These are phyloP conservation scores for Chaetomium cochliodes DNA, from an alignment of 495 filamentous ascomycete genomes.

Conservation along the genomic window DNA sequence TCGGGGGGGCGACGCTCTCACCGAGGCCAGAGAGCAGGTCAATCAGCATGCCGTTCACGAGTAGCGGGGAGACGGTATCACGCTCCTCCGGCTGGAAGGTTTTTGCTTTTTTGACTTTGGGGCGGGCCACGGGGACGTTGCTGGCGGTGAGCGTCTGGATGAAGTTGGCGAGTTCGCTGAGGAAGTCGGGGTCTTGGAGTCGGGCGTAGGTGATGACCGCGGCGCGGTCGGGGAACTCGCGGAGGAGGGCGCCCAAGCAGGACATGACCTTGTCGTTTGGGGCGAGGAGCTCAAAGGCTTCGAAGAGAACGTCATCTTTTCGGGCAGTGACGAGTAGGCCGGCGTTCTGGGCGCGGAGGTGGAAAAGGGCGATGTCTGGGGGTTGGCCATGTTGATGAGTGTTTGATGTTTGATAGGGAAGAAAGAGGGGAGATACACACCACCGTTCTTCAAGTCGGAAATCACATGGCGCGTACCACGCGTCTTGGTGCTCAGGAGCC, in stretches of 20 bases:
- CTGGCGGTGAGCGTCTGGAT: conserved; percentile 40
- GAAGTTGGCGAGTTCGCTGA: conserved; percentile 41
- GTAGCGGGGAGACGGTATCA: conserved; percentile 41
- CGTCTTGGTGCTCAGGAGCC: not conserved
- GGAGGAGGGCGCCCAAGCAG: conserved; percentile 50
- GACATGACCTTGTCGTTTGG: conserved; percentile 45
- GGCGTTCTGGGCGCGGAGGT: conserved; percentile 62
- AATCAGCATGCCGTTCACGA: conserved; percentile 57
- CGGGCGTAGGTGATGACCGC: conserved; percentile 37
- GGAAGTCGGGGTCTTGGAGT: conserved; percentile 42
- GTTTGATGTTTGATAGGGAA: not conserved
- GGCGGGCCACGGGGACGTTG: conserved; percentile 32
- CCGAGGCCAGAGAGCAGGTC: conserved; percentile 49
- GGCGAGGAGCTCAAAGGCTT: conserved; percentile 59
- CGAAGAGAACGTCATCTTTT: conserved; percentile 40
- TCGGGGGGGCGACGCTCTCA: conserved; percentile 19
- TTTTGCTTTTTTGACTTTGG: conserved; percentile 42
- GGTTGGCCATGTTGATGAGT: not conserved
- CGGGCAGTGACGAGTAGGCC: conserved; percentile 49
- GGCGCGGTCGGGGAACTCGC: conserved; percentile 55
- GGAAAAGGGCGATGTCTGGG: conserved; percentile 29
- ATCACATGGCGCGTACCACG: not conserved
- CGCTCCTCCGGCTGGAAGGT: conserved; percentile 27
- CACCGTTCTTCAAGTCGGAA: not conserved
- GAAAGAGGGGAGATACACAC: not conserved